A percentile compares a stretch with the other conserved stretches of the same genome.
Evolutionary conservation across 2,329 filamentous ascomycete species (phyloP).

Genomic region (Aspergillus novoparasiticus): DNA sequence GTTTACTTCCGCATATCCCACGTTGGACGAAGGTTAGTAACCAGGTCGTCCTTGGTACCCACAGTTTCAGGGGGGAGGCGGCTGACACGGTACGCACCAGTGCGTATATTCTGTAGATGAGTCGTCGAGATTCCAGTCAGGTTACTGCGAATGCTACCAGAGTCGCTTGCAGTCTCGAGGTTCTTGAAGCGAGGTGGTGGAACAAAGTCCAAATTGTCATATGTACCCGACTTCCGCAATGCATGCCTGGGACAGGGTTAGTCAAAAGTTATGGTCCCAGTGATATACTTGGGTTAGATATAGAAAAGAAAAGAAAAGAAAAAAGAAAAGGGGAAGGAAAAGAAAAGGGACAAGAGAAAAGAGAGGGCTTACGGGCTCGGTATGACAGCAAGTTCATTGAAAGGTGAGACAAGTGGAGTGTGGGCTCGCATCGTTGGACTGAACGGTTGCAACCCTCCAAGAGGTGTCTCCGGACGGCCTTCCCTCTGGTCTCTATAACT

Average conservation of each 20-base stretch:
- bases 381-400: conserved; percentile 81
- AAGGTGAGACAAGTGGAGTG: conserved; percentile 78
- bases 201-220: conserved; percentile 52
- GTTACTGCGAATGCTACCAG: conserved; percentile 65
- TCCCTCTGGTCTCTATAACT: conserved; percentile 67
- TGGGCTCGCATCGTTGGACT: conserved; percentile 71
- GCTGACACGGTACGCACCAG: conserved; percentile 83
- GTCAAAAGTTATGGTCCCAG: not conserved
- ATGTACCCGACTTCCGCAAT: conserved; percentile 52
- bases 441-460: conserved; percentile 66
- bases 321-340: not conserved
- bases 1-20: conserved; percentile 52
- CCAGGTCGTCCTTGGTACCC: conserved; percentile 71
- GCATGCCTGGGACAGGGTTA: conserved; percentile 42
- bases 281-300: not conserved
- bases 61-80: conserved; percentile 80
- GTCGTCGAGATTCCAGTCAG: conserved; percentile 74
- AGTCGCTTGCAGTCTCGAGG: conserved; percentile 45
- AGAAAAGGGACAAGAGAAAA: not conserved
- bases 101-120: conserved; percentile 72
- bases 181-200: conserved; percentile 52
- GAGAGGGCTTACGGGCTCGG: conserved; percentile 82
- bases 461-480: conserved; percentile 66
- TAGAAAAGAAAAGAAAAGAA: not conserved
- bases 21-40: conserved; percentile 58